Base-by-base conservation (phyloP, 2,329 filamentous ascomycete species). In the Trichothecium roseum region DNA sequence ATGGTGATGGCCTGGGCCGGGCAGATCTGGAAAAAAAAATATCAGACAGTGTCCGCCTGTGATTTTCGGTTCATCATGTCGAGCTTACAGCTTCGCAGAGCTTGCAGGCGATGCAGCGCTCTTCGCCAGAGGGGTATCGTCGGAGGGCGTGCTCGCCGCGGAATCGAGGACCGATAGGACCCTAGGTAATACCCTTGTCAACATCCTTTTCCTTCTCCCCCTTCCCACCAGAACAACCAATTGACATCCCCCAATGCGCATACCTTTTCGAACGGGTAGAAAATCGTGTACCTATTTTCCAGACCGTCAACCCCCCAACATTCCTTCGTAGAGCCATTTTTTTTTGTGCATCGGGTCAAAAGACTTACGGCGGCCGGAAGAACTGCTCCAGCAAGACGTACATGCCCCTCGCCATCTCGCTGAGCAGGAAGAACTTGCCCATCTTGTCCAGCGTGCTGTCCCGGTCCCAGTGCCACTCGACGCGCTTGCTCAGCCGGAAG, bases 71-170 rank as follows among this genome's bases (percentile, higher is more conserved):
- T 27, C 24, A n/a, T 27, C 8, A n/a, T n/a, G 28, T n/a, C n/a
- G 27, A 16, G 52, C 58, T 28, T 62, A 78, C 72, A 51, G 91
- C 91, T 68, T 98, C 91, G 68, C 91, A 98, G 40, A 98, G 80
- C 73, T 98, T 98, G 84, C 91, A 98, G 50, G 91, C 91, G 64
- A 98, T 98, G 72, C 91, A 98, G 51, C 91, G 84, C 70, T 98
- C 91, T 68, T 98, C 91, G 48, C 91, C 91, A 3, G 89, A 93
- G 20, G 91, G 91, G 63, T 98, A 98, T 55, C 91, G 79, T 62
- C 91, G 81, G 45, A 98, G 74, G 47, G 91, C 91, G 68, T 98
- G 91, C 64, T 98, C 91, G 59, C 91, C 91, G 62, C 91, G 84
- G 78, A 98, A 98, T 50, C 91, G 83, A 42, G 91, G 91, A 26